Conservation (phyloP, 2,329 filamentous ascomycete genomes). For the Coniochaeta prunicola region DNA sequence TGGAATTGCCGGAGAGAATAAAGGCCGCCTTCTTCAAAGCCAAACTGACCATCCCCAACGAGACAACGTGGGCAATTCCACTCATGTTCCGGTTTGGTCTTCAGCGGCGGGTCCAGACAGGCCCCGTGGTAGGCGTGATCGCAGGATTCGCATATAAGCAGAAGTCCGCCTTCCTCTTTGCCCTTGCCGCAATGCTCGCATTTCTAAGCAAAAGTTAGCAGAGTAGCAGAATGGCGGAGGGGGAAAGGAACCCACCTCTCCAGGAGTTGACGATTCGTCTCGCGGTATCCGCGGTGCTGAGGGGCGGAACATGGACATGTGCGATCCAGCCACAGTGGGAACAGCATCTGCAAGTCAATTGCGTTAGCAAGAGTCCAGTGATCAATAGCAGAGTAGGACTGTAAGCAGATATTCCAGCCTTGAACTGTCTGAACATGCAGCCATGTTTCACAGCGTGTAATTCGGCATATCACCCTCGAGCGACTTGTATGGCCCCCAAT, state of each 20-base stretch:
- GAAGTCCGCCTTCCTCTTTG: constrained; percentile 56
- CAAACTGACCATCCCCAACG: constrained; percentile 93
- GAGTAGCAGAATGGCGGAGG: not conserved
- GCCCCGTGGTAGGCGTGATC: constrained; percentile 80
- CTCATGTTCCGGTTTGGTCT: constrained; percentile 70
- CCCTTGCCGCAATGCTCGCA: constrained; percentile 83
- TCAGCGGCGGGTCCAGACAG: constrained; percentile 82
- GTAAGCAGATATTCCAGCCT: constrained; percentile 4
- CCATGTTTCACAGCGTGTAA: not conserved
- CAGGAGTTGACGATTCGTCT: constrained; percentile 38
- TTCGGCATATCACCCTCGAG: not conserved
- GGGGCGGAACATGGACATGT: constrained; percentile 91
- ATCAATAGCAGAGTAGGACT: constrained; percentile 15
- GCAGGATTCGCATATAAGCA: constrained; percentile 85
- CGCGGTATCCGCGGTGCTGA: constrained; percentile 60
- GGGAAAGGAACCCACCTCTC: constrained; percentile 27
- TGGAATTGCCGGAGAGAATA: constrained; percentile 96
- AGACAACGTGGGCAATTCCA: constrained; percentile 96
- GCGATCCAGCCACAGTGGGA: constrained; percentile 87
- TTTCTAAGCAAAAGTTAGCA: constrained; percentile 39
- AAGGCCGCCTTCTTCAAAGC: constrained; percentile 91
- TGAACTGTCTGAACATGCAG: not conserved
- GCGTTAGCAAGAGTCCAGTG: constrained; percentile 24
- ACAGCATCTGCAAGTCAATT: constrained; percentile 44
- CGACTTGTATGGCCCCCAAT: not conserved